A percentile compares a stretch with the other conserved stretches of the same genome.
phyloP scores from a whole-genome alignment of 164 flowering plant genomes.

The Berberis vulgaris region DNA sequence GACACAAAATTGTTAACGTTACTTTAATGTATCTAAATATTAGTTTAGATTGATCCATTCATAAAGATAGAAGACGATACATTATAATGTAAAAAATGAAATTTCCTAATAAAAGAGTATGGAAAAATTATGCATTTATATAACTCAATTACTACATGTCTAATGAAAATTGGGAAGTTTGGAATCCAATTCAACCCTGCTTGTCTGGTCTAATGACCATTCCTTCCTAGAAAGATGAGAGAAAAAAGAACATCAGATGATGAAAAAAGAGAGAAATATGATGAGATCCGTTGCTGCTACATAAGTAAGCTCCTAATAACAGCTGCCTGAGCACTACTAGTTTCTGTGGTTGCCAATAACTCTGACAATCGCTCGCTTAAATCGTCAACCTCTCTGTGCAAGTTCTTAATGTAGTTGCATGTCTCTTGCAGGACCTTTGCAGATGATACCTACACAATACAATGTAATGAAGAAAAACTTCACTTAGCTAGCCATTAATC shows the following conservation, averaged over 20 bases:
- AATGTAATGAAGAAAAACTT: not conserved
- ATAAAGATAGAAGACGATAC: too few species aligned
- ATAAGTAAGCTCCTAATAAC: constrained; percentile 73
- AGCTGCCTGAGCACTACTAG: constrained; percentile 62
- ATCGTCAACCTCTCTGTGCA: constrained; percentile 76
- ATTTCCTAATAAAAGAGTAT: too few species aligned
- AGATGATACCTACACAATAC: constrained; percentile 55
- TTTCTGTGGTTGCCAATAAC: constrained; percentile 53
- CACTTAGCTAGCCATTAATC: not conserved
- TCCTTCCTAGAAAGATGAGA: constrained; percentile 3
- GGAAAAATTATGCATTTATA: constrained; percentile 6
- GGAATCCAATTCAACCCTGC: constrained; percentile 9
- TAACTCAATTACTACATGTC: constrained; percentile 13
- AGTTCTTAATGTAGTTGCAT: constrained; percentile 71
- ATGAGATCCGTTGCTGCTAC: constrained; percentile 10
- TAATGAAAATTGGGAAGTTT: not conserved
- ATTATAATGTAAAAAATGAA: too few species aligned
- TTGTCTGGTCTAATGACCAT: constrained; percentile 10
- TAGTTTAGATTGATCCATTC: too few species aligned
- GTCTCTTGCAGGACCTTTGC: constrained; percentile 79
- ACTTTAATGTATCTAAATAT: too few species aligned
- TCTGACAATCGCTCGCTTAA: constrained; percentile 68
- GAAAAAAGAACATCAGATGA: not conserved
- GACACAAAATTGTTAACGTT: too few species aligned
- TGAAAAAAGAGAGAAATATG: not conserved